These are phyloP conservation scores for Jacaranda copaia DNA, from an alignment of 257 asterid species.

Conservation along the genomic window DNA sequence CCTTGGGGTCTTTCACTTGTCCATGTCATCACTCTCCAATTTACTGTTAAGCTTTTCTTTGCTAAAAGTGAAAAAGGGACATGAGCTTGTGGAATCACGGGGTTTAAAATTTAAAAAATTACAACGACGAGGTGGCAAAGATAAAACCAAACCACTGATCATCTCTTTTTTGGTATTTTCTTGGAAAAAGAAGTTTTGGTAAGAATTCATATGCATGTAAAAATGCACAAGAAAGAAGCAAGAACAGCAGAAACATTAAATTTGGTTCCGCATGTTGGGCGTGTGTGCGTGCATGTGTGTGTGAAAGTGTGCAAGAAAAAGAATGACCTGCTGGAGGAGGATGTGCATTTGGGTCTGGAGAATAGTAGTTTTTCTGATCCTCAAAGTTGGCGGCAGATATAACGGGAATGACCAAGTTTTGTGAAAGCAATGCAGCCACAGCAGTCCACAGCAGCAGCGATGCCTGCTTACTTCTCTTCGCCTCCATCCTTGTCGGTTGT, in stretches of 20 bases:
- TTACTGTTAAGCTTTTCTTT: neutral
- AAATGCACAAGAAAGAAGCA: too few relatives aligned
- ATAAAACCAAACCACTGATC: too few relatives aligned
- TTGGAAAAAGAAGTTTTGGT: too few relatives aligned
- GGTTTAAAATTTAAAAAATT: neutral
- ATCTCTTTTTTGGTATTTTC: neutral
- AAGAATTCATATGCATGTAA: too few relatives aligned
- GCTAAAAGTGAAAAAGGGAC: neutral
- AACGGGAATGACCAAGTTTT: slow-evolving; percentile 52
- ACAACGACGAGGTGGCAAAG: too few relatives aligned
- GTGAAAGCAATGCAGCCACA: slow-evolving; percentile 60
- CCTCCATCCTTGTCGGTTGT: slow-evolving; percentile 42
- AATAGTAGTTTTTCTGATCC: slow-evolving; percentile 69
- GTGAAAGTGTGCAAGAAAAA: neutral
- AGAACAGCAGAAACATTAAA: slow-evolving; percentile 10
- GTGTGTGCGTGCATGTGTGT: neutral
- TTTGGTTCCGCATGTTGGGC: neutral
- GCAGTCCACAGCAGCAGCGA: slow-evolving; percentile 59
- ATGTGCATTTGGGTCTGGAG: slow-evolving; percentile 61
- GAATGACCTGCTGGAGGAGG: slow-evolving; percentile 59
- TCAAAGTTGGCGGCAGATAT: slow-evolving; percentile 48
- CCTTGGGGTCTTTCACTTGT: neutral
- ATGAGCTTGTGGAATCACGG: neutral
- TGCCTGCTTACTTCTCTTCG: slow-evolving; percentile 46
- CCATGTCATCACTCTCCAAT: neutral